Percentiles rank a stretch among this genome's conserved stretches.
These are phyloP conservation scores for Amanita jacksonii DNA, from an alignment of 768 basidiomycete species.

Conservation along the genomic window DNA sequence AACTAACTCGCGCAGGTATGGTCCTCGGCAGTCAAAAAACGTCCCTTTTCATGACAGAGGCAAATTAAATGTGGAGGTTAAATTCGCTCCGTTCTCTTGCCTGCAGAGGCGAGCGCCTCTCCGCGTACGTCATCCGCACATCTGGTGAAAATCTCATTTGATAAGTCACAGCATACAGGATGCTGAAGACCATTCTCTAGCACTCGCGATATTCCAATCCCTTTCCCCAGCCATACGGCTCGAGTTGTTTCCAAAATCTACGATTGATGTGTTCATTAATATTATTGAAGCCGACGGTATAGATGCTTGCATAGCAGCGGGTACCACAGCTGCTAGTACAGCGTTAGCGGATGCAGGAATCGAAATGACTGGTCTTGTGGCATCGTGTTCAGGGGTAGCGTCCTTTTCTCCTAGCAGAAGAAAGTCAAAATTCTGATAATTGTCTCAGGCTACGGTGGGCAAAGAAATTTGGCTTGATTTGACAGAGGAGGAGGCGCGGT, in stretches of 20 bases:
- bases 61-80: slow-evolving; percentile 88
- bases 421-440: slow-evolving; percentile 5
- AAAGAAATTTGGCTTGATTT: slow-evolving; percentile 74
- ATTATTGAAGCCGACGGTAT: slow-evolving; percentile 89
- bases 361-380: slow-evolving; percentile 82
- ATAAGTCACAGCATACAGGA: slow-evolving; percentile 46
- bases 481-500: slow-evolving; percentile 51
- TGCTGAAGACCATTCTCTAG: slow-evolving; percentile 84
- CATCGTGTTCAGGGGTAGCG: slow-evolving; percentile 72
- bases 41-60: slow-evolving; percentile 81
- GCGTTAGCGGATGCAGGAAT: slow-evolving; percentile 92
- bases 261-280: slow-evolving; percentile 84
- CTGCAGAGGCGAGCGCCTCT: slow-evolving; percentile 69
- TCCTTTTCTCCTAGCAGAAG: background rate
- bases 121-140: slow-evolving; percentile 45
- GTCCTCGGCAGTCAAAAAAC: slow-evolving; percentile 78
- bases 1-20: slow-evolving; percentile 44
- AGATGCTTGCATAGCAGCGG: slow-evolving; percentile 83
- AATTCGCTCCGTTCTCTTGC: slow-evolving; percentile 93
- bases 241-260: slow-evolving; percentile 89
- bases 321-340: slow-evolving; percentile 78
- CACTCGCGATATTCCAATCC: slow-evolving; percentile 78
- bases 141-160: slow-evolving; percentile 9
- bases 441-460: slow-evolving; percentile 43
- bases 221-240: slow-evolving; percentile 77